These are phyloP conservation scores for Globisporangium barbulae DNA, from an alignment of 352 stramenopile species.

Conservation along the genomic window DNA sequence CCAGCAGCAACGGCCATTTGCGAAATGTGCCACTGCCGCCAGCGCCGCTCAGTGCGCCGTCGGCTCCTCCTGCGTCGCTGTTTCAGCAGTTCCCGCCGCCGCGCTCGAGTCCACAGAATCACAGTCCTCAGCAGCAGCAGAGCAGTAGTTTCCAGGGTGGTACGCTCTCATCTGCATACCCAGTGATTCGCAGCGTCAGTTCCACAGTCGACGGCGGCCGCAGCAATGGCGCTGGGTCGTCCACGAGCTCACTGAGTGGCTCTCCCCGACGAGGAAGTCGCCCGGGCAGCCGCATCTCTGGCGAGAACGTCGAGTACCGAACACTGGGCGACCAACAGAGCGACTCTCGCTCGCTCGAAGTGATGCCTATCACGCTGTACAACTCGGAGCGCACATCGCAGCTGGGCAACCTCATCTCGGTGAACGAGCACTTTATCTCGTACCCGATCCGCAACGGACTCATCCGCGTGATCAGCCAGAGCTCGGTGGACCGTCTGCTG, in stretches of 20 bases:
- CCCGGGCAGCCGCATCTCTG: slow-evolving; percentile 44
- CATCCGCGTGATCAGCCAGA: slow-evolving; percentile 83
- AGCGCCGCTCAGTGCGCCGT: slow-evolving; percentile 31
- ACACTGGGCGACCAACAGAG: slow-evolving; percentile 30
- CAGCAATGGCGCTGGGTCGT: slow-evolving; percentile 38
- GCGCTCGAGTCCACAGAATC: slow-evolving; percentile 3
- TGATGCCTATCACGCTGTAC: slow-evolving; percentile 83
- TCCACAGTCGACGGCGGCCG: slow-evolving; percentile 32
- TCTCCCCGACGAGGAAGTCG: slow-evolving; percentile 36
- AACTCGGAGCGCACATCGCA: slow-evolving; percentile 71
- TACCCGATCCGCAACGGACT: slow-evolving; percentile 84
- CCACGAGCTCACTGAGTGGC: slow-evolving; percentile 37
- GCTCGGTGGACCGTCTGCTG: slow-evolving; percentile 66
- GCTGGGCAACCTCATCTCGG: slow-evolving; percentile 69
- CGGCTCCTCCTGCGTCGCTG: slow-evolving; percentile 18
- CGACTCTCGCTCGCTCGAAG: slow-evolving; percentile 72
- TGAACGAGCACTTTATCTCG: slow-evolving; percentile 85
- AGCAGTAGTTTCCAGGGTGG: slow-evolving; percentile 7
- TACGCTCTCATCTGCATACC: slow-evolving; percentile 8
- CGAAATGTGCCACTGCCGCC: slow-evolving; percentile 26
- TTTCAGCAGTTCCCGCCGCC: slow-evolving; percentile 38
- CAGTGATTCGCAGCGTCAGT: slow-evolving; percentile 35
- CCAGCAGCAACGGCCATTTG: slow-evolving; percentile 32
- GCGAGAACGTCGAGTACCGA: slow-evolving; percentile 56
- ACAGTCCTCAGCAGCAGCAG: slow-evolving; percentile 12